A percentile compares a stretch with the other conserved stretches of the same genome.
Evolutionary conservation across 1,284 basidiomycete genomes (phyloP).

Genomic region (Cutaneotrichosporon dermatis): DNA sequence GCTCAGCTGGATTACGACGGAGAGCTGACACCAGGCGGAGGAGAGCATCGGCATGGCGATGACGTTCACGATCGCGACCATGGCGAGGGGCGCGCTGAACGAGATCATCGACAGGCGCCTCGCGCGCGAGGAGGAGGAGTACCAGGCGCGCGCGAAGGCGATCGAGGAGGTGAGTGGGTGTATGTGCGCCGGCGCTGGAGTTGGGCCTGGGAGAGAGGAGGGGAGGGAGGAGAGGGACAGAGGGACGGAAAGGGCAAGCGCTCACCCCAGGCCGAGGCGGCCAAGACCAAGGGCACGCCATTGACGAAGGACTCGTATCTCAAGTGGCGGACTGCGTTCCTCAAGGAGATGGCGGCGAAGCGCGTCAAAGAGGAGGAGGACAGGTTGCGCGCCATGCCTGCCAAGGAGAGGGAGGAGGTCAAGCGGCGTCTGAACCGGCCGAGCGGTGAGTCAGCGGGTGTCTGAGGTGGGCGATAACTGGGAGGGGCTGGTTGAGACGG

Average conservation of each 20-base stretch:
- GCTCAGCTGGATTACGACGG: too few species aligned
- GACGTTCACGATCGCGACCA: constrained; percentile 90
- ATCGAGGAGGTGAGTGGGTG: constrained; percentile 62
- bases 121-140: constrained; percentile 60
- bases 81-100: constrained; percentile 74
- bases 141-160: constrained; percentile 64
- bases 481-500: too few species aligned
- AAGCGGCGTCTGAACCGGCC: constrained; percentile 63
- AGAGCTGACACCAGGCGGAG: constrained; percentile 58
- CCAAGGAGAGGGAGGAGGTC: constrained; percentile 86
- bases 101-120: constrained; percentile 60
- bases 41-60: constrained; percentile 95
- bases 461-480: too few species aligned
- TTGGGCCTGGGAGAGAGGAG: too few species aligned
- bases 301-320: constrained; percentile 78
- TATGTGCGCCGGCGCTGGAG: too few species aligned
- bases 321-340: constrained; percentile 74
- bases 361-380: constrained; percentile 75
- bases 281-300: constrained; percentile 80
- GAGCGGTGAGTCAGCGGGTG: constrained; percentile 56
- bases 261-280: constrained; percentile 69
- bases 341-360: constrained; percentile 60
- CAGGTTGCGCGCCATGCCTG: constrained; percentile 64
- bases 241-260: not conserved
- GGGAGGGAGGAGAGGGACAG: too few species aligned